Conservation (phyloP, 257 asterid species). For the Eustoma russellianum region DNA sequence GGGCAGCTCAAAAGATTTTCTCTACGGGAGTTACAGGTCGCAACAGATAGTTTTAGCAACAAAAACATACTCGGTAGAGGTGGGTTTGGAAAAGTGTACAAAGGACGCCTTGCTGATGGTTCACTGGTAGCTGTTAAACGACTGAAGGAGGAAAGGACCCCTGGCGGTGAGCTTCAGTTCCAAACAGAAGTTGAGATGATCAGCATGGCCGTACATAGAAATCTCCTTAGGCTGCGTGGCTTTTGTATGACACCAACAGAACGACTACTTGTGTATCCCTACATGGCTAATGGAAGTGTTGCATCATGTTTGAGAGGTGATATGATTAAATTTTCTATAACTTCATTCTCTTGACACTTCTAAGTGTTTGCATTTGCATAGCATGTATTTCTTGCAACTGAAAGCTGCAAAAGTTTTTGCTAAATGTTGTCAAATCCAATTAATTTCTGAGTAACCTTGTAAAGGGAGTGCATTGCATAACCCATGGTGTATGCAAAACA, state of each 20-base stretch:
- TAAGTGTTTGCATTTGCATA: no score
- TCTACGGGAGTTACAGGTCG: slow-evolving; percentile 44
- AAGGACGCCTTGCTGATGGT: slow-evolving; percentile 49
- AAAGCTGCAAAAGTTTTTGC: background rate
- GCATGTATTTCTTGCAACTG: background rate
- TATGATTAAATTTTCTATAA: background rate
- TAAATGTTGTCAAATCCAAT: background rate
- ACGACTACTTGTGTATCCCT: slow-evolving; percentile 43
- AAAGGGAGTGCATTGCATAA: background rate
- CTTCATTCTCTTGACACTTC: no score
- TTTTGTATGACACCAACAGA: slow-evolving; percentile 55
- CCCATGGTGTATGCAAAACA: background rate
- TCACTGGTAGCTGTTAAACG: slow-evolving; percentile 47
- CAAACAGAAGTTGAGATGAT: slow-evolving; percentile 58
- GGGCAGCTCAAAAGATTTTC: slow-evolving; percentile 48
- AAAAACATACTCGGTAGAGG: slow-evolving; percentile 49
- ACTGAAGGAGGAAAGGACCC: slow-evolving; percentile 46
- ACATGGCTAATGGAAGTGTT: slow-evolving; percentile 54
- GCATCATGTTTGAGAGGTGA: slow-evolving; percentile 49
- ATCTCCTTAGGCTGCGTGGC: slow-evolving; percentile 45
- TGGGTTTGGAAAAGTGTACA: slow-evolving; percentile 48
- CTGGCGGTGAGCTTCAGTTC: slow-evolving; percentile 53
- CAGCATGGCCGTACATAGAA: slow-evolving; percentile 47
- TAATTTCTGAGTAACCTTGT: background rate
- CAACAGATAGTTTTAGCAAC: slow-evolving; percentile 46